phyloP scores from a whole-genome alignment of 306 rosid genomes.

The Inga laurina region DNA sequence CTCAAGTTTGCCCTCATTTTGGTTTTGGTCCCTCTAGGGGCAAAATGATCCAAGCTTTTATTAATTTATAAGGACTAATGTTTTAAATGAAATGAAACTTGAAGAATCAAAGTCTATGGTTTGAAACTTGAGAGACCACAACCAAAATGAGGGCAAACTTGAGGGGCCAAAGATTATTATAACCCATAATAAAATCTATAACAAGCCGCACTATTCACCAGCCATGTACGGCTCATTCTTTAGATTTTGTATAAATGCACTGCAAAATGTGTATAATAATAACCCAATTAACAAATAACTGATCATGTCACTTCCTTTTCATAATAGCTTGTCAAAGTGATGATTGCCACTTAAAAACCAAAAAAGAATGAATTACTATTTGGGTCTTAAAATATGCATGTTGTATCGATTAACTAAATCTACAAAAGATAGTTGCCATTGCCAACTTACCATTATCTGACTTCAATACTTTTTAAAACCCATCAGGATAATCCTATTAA shows the following conservation, averaged over 20 bases:
- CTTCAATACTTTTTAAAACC: background rate
- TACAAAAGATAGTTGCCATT: background rate
- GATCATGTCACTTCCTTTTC: conserved; percentile 2
- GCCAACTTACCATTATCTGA: background rate
- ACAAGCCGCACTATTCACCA: background rate
- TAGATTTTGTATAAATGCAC: background rate
- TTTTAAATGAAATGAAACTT: no score
- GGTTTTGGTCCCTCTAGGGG: no score
- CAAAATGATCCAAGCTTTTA: no score
- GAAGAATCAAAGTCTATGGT: no score
- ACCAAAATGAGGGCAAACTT: no score
- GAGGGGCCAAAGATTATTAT: no score
- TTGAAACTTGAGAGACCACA: no score
- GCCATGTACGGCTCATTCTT: background rate
- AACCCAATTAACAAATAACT: background rate
- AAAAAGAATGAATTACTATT: background rate
- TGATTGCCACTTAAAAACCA: background rate
- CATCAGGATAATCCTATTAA: background rate
- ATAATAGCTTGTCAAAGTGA: background rate
- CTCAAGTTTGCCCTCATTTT: no score
- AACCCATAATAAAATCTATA: background rate
- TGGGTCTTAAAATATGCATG: background rate
- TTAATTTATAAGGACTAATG: no score
- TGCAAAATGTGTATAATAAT: background rate
- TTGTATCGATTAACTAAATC: background rate